Base-by-base conservation (phyloP, 2,329 filamentous ascomycete species). In the Penicillium sp. region DNA sequence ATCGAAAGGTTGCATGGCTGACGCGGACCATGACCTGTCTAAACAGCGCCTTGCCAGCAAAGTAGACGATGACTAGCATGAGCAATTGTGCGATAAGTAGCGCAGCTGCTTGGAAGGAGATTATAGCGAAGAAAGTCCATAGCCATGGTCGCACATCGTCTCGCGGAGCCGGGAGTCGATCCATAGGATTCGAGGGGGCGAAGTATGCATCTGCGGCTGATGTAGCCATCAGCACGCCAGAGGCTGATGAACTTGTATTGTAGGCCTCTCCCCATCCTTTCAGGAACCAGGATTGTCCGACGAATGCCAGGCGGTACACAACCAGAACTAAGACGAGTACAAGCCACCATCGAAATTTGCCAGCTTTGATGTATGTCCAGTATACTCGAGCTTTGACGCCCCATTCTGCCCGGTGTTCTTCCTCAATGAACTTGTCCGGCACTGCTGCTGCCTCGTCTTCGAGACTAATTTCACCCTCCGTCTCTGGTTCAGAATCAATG, bases 191-290 rank as follows among this genome's bases (percentile, higher is more conserved):
- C 50, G 60, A 21, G 49, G 66, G 50, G 51, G 46, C 44, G 54
- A 67, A 55, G 23, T 53, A 52, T 28, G 44, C 29, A n/a, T 57
- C 55, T 3, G 53, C 29, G n/a, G 31, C 48, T 26, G 59, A 55
- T 1, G 47, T 10, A 9, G 56, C 52, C 15, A 46, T 26, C 8
- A 47, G 31, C 47, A 52, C 55, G 6, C 52, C 67, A 7, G 65
- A 49, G 15, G 62, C 24, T 2, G 67, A 47, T 33, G 58, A 45
- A 13, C 59, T 58, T 36, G 66, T 64, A 33, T 70, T 65, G 68
- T 92, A 93, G 6, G 85, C 84, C 66, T 95, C 89, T 28, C 89
- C 89, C 90, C 91, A 96, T 24, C 86, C 81, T 67, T 96, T 95
- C 49, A 96, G 79, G 42, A 94, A 92, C 81, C 90, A 93, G 1